Evolutionary conservation across 495 filamentous ascomycete species (phyloP), one percentile per base, ranked within the genome.

Genomic region (Hyaloscypha finlandica): DNA sequence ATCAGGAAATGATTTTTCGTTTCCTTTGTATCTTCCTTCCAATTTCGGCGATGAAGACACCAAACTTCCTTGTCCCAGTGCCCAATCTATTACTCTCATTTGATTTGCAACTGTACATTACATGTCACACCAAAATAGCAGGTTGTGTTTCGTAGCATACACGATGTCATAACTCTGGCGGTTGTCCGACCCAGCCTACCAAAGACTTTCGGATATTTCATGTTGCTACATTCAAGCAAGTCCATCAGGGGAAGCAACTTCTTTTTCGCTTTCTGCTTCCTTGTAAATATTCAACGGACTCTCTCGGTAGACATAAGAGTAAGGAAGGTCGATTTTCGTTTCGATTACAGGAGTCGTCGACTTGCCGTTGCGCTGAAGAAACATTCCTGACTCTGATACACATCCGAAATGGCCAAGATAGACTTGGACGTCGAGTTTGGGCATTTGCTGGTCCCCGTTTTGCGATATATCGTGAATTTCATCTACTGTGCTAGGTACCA

Each of bases 301-400:
- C 35, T 25, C 11, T 25, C 11, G 53, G 51, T 56, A 67, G 16
- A 68, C n/a, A 31, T 67, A 75, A 9, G 80, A 70, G 39, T 73
- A 67, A 2, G 79, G 75, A 9, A 73, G 63, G 66, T 83, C 79
- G n/a, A 83, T 63, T 77, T 39, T 71, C 19, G 22, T 61, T 56
- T 25, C 31, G 29, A 11, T 20, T 59, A 14, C 25, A 25, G 25
- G 25, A 25, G 25, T 25, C 25, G 25, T 25, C 25, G 25, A 25
- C 25, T 25, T 25, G 25, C 2, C 25, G 25, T 58, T 45, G 32
- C 42, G 37, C n/a, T 16, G n/a, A 30, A 83, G 52, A 64, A 77
- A 84, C 2, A 84, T 57, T 14, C 79, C 82, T 35, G 77, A 56
- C 3, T 75, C 72, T 12, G 81, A 80, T 32, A 76, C 65, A 29